These are phyloP conservation scores for Bimuria novae-zelandiae DNA, from an alignment of 2,329 filamentous ascomycete genomes.

Conservation along the genomic window DNA sequence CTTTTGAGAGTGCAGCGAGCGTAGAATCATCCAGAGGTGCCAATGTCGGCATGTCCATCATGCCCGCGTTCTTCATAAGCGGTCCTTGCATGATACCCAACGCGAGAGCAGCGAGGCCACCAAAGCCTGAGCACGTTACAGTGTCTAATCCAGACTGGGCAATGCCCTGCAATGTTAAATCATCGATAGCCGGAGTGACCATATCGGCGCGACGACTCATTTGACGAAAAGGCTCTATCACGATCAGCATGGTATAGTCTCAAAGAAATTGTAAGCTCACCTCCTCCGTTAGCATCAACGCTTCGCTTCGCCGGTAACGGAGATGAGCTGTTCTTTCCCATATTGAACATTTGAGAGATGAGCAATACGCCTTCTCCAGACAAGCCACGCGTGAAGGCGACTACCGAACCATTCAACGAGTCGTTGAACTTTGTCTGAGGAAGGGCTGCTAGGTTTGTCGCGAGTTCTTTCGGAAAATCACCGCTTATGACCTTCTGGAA, in stretches of 20 bases:
- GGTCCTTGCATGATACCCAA: slow-evolving; percentile 22
- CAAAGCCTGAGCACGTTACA: slow-evolving; percentile 33
- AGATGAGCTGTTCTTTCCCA: slow-evolving; percentile 8
- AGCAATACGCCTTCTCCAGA: slow-evolving; percentile 33
- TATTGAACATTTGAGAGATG: slow-evolving; percentile 24
- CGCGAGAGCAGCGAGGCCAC: slow-evolving; percentile 27
- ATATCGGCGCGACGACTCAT: slow-evolving; percentile 14
- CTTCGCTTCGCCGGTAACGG: slow-evolving; percentile 7
- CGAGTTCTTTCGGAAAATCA: slow-evolving; percentile 23
- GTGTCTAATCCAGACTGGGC: slow-evolving; percentile 24
- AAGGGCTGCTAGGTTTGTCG: slow-evolving; percentile 27
- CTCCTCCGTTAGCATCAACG: slow-evolving; percentile 15
- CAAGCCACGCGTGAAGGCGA: slow-evolving; percentile 32
- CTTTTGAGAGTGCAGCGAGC: slow-evolving; percentile 24
- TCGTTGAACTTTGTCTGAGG: slow-evolving; percentile 28
- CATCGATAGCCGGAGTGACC: slow-evolving; percentile 24
- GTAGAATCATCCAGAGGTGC: slow-evolving; percentile 25
- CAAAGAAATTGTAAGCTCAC: slow-evolving; percentile 14
- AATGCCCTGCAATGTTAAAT: slow-evolving; percentile 21
- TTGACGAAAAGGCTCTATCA: slow-evolving; percentile 16
- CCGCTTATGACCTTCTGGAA: slow-evolving; percentile 32
- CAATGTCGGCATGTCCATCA: background rate
- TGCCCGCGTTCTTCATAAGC: slow-evolving; percentile 15
- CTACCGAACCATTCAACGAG: slow-evolving; percentile 29
- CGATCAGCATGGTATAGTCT: background rate